Evolutionary conservation across 164 flowering plant genomes (phyloP).

Genomic region (Aristolochia californica): DNA sequence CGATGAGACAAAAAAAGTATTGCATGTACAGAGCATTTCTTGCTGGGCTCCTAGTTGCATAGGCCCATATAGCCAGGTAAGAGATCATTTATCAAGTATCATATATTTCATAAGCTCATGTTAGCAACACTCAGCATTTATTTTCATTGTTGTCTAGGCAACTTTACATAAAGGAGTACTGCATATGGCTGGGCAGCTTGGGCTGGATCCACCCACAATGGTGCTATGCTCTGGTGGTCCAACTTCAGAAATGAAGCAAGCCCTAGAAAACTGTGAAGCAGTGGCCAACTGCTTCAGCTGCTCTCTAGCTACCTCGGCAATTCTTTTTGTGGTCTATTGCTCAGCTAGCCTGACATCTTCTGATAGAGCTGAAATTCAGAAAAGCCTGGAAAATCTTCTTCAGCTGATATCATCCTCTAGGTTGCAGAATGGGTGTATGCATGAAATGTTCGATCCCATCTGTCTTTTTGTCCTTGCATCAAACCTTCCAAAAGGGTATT

Average conservation of each 20-base stretch:
- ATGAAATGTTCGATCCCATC: conserved; percentile 31
- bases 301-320: conserved; percentile 59
- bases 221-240: conserved; percentile 51
- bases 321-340: conserved; percentile 63
- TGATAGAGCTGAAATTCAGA: conserved; percentile 39
- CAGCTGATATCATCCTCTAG: conserved; percentile 20
- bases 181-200: conserved; percentile 97
- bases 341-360: conserved; percentile 32
- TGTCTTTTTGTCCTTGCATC: conserved; percentile 65
- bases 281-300: conserved; percentile 66
- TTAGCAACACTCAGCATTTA: background rate
- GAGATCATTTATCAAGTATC: too few species aligned
- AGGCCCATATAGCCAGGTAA: conserved; percentile 98
- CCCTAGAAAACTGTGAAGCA: conserved; percentile 79
- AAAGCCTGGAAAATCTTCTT: conserved; percentile 29
- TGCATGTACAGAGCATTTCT: conserved; percentile 96
- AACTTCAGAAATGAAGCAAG: conserved; percentile 60
- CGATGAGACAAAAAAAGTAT: conserved; percentile 59
- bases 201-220: conserved; percentile 97
- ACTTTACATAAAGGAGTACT: conserved; percentile 72
- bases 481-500: conserved; percentile 77
- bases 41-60: conserved; percentile 99
- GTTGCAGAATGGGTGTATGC: conserved; percentile 13
- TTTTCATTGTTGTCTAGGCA: conserved; percentile 37
- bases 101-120: too few species aligned